Evolutionary conservation across 116 monocot genomes (phyloP).

Genomic region (Phalaenopsis hybrid): DNA sequence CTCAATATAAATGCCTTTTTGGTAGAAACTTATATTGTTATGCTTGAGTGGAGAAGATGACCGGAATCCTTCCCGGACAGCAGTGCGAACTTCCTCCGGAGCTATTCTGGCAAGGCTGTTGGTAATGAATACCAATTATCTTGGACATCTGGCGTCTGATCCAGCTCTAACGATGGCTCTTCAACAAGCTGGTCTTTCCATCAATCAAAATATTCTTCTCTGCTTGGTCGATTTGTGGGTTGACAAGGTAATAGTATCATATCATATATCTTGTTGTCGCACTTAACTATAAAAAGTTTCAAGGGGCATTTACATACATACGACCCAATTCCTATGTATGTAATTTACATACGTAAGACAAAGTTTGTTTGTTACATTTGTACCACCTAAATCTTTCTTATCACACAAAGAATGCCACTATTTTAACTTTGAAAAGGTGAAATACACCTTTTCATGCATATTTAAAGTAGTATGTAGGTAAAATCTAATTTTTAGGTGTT

Average conservation of each 20-base stretch:
- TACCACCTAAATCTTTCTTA: too few relatives aligned
- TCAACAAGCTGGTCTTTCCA: conserved; percentile 64
- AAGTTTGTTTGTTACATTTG: too few relatives aligned
- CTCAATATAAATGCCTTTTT: conserved; percentile 2
- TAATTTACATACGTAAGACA: too few relatives aligned
- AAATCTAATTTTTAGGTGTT: too few relatives aligned
- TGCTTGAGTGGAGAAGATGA: conserved; percentile 73
- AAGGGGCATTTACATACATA: too few relatives aligned
- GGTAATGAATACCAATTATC: conserved; percentile 84
- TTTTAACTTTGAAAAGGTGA: too few relatives aligned
- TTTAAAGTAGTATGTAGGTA: too few relatives aligned
- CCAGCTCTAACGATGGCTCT: conserved; percentile 50
- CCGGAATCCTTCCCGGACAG: conserved; percentile 50
- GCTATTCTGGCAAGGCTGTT: conserved; percentile 85
- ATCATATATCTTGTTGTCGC: background rate
- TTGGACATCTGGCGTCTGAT: conserved; percentile 69
- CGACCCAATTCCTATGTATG: too few relatives aligned
- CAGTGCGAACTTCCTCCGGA: conserved; percentile 59
- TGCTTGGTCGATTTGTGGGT: conserved; percentile 84
- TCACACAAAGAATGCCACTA: too few relatives aligned
- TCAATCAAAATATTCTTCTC: conserved; percentile 72
- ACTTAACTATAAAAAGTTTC: background rate
- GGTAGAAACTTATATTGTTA: conserved; percentile 71
- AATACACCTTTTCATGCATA: too few relatives aligned
- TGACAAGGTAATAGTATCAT: conserved; percentile 60